phyloP scores from a whole-genome alignment of 257 asterid species.

The Petunia secreta region DNA sequence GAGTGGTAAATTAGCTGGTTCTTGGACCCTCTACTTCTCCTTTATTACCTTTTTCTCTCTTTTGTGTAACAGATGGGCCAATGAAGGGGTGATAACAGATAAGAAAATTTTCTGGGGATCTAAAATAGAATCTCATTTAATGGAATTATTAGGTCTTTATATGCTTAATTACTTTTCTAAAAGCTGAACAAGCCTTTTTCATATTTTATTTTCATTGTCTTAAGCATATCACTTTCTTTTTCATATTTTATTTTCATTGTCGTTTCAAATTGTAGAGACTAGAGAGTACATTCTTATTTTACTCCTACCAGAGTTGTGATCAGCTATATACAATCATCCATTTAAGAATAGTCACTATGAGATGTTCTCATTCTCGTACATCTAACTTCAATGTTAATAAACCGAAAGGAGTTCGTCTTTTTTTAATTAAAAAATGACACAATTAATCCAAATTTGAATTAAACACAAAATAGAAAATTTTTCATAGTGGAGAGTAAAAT shows the following conservation, averaged over 20 bases:
- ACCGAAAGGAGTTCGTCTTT: too few relatives aligned
- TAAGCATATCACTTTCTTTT: not conserved
- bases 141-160: conserved; percentile 6
- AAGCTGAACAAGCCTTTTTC: conserved; percentile 10
- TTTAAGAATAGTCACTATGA: not conserved
- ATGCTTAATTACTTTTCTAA: conserved; percentile 8
- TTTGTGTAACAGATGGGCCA: not conserved
- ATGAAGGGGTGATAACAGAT: not conserved
- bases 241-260: not conserved
- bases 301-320: not conserved
- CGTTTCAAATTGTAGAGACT: not conserved
- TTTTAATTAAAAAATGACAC: too few relatives aligned
- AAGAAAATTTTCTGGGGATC: not conserved
- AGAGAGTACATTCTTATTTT: not conserved
- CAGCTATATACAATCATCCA: not conserved
- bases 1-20: conserved; percentile 37
- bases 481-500: too few relatives aligned
- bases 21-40: conserved; percentile 11
- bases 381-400: too few relatives aligned
- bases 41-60: conserved; percentile 6
- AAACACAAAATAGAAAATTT: too few relatives aligned
- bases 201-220: conserved; percentile 21
- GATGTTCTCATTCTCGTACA: not conserved
- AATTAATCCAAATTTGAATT: too few relatives aligned
- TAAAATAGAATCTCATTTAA: conserved; percentile 21